Evolutionary conservation across 1,284 basidiomycete species (phyloP).

Genomic region (Lentinus polychrous): DNA sequence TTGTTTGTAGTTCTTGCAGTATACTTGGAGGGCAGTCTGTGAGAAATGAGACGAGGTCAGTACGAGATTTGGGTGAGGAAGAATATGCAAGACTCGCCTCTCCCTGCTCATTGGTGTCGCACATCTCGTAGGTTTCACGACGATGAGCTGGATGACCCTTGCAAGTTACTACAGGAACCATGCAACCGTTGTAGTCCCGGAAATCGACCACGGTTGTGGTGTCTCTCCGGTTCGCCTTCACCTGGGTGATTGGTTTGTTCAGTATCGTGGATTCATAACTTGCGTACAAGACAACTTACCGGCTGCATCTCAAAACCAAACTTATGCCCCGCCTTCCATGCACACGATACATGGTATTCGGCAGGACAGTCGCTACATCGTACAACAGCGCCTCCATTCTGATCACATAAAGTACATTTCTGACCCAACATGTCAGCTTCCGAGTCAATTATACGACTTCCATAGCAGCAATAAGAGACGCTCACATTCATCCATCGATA

Average conservation of each 20-base stretch:
- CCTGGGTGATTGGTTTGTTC: slow-evolving; percentile 38
- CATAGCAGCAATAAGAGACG: slow-evolving; percentile 10
- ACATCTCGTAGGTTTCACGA: slow-evolving; percentile 72
- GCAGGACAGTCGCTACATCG: slow-evolving; percentile 78
- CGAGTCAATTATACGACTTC: neutral
- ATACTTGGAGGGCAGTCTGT: slow-evolving; percentile 83
- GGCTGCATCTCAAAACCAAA: slow-evolving; percentile 90
- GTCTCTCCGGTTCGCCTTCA: slow-evolving; percentile 67
- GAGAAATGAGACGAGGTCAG: slow-evolving; percentile 3
- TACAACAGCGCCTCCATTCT: slow-evolving; percentile 72
- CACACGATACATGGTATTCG: slow-evolving; percentile 86
- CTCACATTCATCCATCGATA: slow-evolving; percentile 61
- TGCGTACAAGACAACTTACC: slow-evolving; percentile 35
- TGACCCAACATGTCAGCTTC: slow-evolving; percentile 18
- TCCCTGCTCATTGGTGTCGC: slow-evolving; percentile 78
- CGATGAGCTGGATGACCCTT: slow-evolving; percentile 69
- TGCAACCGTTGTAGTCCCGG: slow-evolving; percentile 79
- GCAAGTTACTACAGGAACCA: slow-evolving; percentile 79
- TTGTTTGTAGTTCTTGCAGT: slow-evolving; percentile 79
- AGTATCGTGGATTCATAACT: slow-evolving; percentile 9
- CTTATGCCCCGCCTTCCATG: slow-evolving; percentile 74
- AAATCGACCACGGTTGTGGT: slow-evolving; percentile 69
- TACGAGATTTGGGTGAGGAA: neutral
- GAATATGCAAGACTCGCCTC: slow-evolving; percentile 43
- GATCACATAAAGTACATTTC: slow-evolving; percentile 61